Conservation (phyloP, 2,329 filamentous ascomycete genomes). For the Iodosphaeria phyllophila region DNA sequence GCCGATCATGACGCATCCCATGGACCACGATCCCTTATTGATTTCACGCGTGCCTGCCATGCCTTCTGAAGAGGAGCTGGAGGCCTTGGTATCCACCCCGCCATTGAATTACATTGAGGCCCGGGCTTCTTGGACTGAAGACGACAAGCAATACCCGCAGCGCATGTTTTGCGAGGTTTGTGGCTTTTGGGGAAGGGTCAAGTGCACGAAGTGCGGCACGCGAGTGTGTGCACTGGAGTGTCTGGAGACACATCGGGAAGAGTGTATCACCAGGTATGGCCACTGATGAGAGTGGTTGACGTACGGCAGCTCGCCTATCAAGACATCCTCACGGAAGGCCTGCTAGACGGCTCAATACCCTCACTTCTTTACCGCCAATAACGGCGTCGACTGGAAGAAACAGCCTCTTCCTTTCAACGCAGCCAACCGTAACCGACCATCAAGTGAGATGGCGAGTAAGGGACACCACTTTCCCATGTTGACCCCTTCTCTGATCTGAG, state of each 20-base stretch:
- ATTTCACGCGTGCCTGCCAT: slow-evolving; percentile 35
- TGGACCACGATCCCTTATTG: slow-evolving; percentile 39
- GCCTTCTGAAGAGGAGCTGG: slow-evolving; percentile 42
- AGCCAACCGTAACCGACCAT: too few species aligned
- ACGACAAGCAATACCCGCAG: slow-evolving; percentile 28
- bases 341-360: too few species aligned
- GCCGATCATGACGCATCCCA: slow-evolving; percentile 21
- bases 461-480: too few species aligned
- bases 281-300: slow-evolving; percentile 13
- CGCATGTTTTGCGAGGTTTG: slow-evolving; percentile 61
- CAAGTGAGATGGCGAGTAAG: too few species aligned
- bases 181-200: slow-evolving; percentile 63
- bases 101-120: slow-evolving; percentile 52
- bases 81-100: slow-evolving; percentile 41
- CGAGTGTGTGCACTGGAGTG: slow-evolving; percentile 64
- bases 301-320: too few species aligned
- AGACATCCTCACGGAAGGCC: too few species aligned
- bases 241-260: slow-evolving; percentile 52
- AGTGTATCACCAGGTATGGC: slow-evolving; percentile 48
- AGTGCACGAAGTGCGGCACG: slow-evolving; percentile 61
- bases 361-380: too few species aligned
- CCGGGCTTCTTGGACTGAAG: slow-evolving; percentile 23
- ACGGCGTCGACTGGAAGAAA: too few species aligned
- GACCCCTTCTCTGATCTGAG: too few species aligned
- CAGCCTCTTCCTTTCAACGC: too few species aligned